phyloP scores from a whole-genome alignment of 192 early-diverging fungal species.

The Entomortierella parvispora region DNA sequence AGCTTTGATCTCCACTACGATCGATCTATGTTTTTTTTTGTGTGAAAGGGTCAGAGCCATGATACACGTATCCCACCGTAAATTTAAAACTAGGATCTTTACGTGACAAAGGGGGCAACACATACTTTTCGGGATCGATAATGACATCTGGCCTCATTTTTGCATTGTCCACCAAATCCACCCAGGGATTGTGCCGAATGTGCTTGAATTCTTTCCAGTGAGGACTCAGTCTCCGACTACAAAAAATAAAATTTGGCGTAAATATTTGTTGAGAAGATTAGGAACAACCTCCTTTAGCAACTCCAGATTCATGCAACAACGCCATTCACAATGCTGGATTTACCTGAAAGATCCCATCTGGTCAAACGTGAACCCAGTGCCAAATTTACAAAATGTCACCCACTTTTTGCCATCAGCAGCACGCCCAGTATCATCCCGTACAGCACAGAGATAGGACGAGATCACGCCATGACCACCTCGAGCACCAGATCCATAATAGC shows the following conservation, averaged over 20 bases:
- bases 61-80: background rate
- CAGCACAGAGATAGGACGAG: conserved; percentile 34
- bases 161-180: conserved; percentile 49
- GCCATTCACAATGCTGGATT: no score
- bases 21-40: conserved; percentile 34
- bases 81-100: background rate
- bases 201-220: conserved; percentile 51
- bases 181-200: conserved; percentile 43
- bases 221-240: conserved; percentile 26
- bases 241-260: background rate
- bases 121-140: conserved; percentile 66
- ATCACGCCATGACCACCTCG: conserved; percentile 62
- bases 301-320: no score
- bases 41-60: background rate
- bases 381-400: conserved; percentile 74
- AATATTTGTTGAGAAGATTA: no score
- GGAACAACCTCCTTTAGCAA: no score
- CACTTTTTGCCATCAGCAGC: conserved; percentile 44
- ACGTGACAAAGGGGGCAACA: background rate
- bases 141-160: conserved; percentile 81
- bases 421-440: conserved; percentile 29
- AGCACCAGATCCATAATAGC: conserved; percentile 68
- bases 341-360: conserved; percentile 70
- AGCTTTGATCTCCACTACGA: conserved; percentile 75
- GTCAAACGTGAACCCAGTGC: conserved; percentile 71